Evolutionary conservation across 2,329 filamentous ascomycete genomes (phyloP), one percentile per base, ranked within the genome.

Genomic region (Neobulgaria alba): DNA sequence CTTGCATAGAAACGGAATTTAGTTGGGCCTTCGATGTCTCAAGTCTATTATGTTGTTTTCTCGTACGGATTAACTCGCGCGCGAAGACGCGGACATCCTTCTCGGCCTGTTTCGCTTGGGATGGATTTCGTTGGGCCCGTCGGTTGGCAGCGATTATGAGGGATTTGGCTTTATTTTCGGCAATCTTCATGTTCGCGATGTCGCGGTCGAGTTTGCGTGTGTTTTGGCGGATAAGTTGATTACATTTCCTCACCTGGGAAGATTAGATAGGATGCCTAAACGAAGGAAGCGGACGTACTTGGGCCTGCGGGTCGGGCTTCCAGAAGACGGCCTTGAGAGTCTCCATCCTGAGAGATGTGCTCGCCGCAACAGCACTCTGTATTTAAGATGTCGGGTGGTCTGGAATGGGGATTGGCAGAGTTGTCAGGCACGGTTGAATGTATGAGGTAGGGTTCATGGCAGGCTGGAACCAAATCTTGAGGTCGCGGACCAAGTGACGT

Each of bases 191-290:
- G 50, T 79, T 72, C 39, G 73, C 66, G 60, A 98, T 90, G 65
- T 96, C 89, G 60, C 92, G 89, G 63, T 98, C 92, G 56, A 98
- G 77, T 61, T 94, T 90, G 59, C 92, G 88, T 48, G 87, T 83
- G 65, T 96, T 95, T 60, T 79, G 69, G 46, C 90, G 86, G 56
- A 98, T 83, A 47, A 96, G 77, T 47, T 78, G 71, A 64, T 95
- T 95, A 66, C 90, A 96, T 80, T 95, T 96, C 49, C 89, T 82
- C 66, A 92, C 82, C 90, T 98, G 56, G 29, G 36, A 20, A 29
- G 21, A 41, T 39, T 20, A 36, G 33, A 15, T 37, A 20, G 30
- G 26, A 32, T 34, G 39, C 38, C 17, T 43, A 41, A 20, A 29
- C 26, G 26, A 33, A 32, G 42, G 35, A 30, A 41, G 36, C 32